Evolutionary conservation across 2,329 filamentous ascomycete genomes (phyloP), one percentile per base, ranked within the genome.

Genomic region (Aureobasidium sp.): DNA sequence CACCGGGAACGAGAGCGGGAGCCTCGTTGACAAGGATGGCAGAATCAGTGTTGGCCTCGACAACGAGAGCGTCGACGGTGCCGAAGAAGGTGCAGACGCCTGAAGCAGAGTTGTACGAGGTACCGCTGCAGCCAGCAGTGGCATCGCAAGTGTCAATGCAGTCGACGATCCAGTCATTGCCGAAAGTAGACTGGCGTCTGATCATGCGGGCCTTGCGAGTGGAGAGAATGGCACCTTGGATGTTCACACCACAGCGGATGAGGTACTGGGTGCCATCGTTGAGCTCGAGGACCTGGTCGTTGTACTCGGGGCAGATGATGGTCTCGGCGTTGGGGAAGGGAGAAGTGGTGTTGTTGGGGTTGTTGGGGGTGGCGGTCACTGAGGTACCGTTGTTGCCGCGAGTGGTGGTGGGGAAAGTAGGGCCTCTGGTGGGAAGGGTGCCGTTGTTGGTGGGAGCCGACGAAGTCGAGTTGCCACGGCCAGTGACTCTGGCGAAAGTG

Each of bases 1-100:
- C n/a, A n/a, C n/a, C n/a, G n/a, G n/a, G n/a, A n/a, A n/a, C n/a
- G 23, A 23, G 23, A 43, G 11, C 17, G 27, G 45, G 21, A 25
- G 51, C 29, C 29, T 42, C 53, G 37, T 45, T 35, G 43, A 58
- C 55, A 17, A 58, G 10, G 21, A 47, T 35, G 40, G 60, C 60
- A 50, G 54, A 29, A 3, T 61, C 50, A 10, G 40, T 43, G 35
- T 40, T 29, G 23, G 50, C 23, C 21, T 33, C 43, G 3, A 31
- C 31, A 15, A 19, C 3, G 17, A 40, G 54, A 27, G 29, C 25
- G 3, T 33, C 51, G 10, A 61, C 15, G n/a, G 19, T 33, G 57
- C 57, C 51, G 57, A 31, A 60, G 45, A 60, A 51, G 27, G 58
- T 60, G 49, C 58, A 60, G 6, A 29, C 29, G 2, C 43, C 49